These are phyloP conservation scores for Pistacia integerrima DNA, from an alignment of 345 rosid genomes.

Conservation along the genomic window DNA sequence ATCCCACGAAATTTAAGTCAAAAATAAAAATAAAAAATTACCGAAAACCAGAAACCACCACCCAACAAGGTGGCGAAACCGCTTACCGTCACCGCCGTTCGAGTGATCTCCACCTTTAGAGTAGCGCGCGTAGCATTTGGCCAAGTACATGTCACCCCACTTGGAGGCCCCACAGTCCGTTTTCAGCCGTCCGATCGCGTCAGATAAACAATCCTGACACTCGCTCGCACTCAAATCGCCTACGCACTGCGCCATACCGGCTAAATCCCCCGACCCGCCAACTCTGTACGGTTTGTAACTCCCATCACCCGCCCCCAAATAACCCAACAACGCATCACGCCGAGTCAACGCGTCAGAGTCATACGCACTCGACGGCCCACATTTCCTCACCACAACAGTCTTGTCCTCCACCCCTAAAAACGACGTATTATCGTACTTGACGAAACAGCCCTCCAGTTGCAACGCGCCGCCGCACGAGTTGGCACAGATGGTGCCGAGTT, in stretches of 20 bases:
- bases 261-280: constrained; percentile 49
- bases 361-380: constrained; percentile 53
- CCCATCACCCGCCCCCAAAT: constrained; percentile 49
- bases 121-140: constrained; percentile 84
- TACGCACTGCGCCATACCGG: constrained; percentile 76
- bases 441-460: constrained; percentile 74
- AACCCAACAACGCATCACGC: constrained; percentile 61
- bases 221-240: constrained; percentile 68
- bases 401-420: constrained; percentile 85
- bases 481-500: constrained; percentile 52
- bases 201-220: constrained; percentile 88
- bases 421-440: constrained; percentile 66
- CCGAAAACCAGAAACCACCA: constrained; percentile 31
- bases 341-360: constrained; percentile 47
- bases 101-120: constrained; percentile 57
- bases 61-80: constrained; percentile 23
- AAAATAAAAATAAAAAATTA: background rate
- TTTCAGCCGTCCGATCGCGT: constrained; percentile 66
- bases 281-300: constrained; percentile 49
- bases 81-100: constrained; percentile 42
- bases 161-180: constrained; percentile 55
- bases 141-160: constrained; percentile 84
- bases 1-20: constrained; percentile 19
- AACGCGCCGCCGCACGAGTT: constrained; percentile 61
- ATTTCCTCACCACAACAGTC: constrained; percentile 58